Evolutionary conservation across 257 asterid genomes (phyloP), one percentile per base, ranked within the genome.

Genomic region (Penstemon barbatus): DNA sequence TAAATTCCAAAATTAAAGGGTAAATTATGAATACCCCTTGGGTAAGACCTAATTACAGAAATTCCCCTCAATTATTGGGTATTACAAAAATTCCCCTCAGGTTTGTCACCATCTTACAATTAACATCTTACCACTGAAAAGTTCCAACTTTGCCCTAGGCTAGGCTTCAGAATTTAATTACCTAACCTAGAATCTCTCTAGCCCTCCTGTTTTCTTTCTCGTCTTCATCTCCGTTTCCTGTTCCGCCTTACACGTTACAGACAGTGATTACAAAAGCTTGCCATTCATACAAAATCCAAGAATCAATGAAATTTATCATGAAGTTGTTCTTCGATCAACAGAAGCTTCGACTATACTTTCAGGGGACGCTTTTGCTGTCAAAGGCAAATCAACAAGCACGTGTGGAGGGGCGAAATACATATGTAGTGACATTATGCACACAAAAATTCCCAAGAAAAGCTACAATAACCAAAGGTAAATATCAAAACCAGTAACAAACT

Each of bases 371-470:
- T 88, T 93, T 18, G 83, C 53, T 5, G 91, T 68, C 69, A 68
- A 58, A 65, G 96, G 94, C 72, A 88, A 73, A 77, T 91, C 97
- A 72, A 94, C 78, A 19, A 87, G 95, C 85, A 73, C 73, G 81
- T 76, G 87, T 71, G 95, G 87, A 78, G 99, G 96, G 51, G 99
- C 96, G 66, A 91, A 94, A 75, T 94, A 89, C 96, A 94, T 89
- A 76, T 91, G 96, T 65, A 94, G 79, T n/a, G 99, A 91, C 97
- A 94, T 85, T 91, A 89, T 89, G 93, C 97, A 94, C 71, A 91
- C 73, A 46, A 86, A 71, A 56, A 91, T 89, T 58, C 99, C 97
- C 79, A 94, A 72, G 77, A 91, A 89, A 59, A 94, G 95, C 99
- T 94, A 95, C 82, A 77, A 9, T 52, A 11, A 11, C 39, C 43